phyloP scores from a whole-genome alignment of 495 filamentous ascomycete species.

The Daldinia vernicosa region DNA sequence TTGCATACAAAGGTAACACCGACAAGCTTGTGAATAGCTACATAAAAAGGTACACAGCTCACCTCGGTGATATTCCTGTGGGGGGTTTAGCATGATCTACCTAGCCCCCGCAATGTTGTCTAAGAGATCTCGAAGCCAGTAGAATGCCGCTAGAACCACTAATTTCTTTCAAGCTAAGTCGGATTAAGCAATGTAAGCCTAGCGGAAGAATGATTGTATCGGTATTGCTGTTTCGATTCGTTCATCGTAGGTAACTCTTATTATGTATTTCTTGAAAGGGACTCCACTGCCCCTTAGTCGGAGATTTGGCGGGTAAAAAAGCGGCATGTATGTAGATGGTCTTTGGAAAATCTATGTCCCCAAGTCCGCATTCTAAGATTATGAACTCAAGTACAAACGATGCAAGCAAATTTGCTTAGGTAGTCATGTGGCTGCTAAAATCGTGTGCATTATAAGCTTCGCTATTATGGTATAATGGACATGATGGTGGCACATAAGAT shows the following conservation, averaged over 20 bases:
- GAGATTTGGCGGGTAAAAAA: slow-evolving; percentile 15
- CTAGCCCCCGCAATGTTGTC: slow-evolving; percentile 12
- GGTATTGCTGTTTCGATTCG: slow-evolving; percentile 15
- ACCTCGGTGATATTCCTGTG: slow-evolving; percentile 16
- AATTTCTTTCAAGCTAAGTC: slow-evolving; percentile 14
- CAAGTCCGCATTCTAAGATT: not conserved
- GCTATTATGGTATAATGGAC: too few species aligned
- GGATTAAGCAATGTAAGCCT: slow-evolving; percentile 18
- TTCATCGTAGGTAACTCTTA: not conserved
- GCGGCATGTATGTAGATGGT: not conserved
- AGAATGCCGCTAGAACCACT: slow-evolving; percentile 34
- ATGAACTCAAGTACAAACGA: not conserved
- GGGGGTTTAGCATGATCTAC: slow-evolving; percentile 16
- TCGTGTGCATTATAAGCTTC: not conserved
- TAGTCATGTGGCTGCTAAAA: not conserved
- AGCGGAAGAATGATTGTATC: slow-evolving; percentile 1
- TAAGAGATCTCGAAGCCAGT: slow-evolving; percentile 21
- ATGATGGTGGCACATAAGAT: too few species aligned
- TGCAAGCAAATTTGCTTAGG: not conserved
- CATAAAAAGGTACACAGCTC: not conserved
- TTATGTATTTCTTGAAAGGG: not conserved
- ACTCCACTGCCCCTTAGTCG: slow-evolving; percentile 10
- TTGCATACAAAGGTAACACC: slow-evolving; percentile 11
- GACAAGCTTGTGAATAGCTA: not conserved
- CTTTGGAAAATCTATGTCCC: not conserved